phyloP scores from a whole-genome alignment of 345 rosid genomes.

The Viola odorata region DNA sequence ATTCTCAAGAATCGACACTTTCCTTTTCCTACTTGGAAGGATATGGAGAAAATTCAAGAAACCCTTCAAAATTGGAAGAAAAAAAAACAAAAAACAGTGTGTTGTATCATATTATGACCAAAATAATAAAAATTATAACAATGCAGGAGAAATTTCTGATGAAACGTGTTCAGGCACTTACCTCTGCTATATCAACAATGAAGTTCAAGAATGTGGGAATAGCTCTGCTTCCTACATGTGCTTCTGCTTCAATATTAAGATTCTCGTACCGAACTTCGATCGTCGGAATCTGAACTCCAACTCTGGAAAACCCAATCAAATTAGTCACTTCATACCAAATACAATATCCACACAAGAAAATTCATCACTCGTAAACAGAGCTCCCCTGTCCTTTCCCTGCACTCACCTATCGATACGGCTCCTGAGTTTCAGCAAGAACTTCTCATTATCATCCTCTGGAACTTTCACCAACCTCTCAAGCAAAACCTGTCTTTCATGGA shows the following conservation, averaged over 20 bases:
- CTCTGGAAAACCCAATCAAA: constrained; percentile 24
- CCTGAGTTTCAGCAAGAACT: constrained; percentile 19
- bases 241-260: constrained; percentile 49
- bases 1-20: constrained; percentile 53
- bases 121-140: too few relatives aligned
- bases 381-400: too few relatives aligned
- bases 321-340: not conserved
- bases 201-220: constrained; percentile 57
- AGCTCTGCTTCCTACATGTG: constrained; percentile 60
- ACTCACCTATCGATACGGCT: constrained; percentile 20
- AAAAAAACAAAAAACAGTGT: too few relatives aligned
- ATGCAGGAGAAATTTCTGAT: not conserved
- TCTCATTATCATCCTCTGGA: constrained; percentile 23
- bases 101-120: too few relatives aligned
- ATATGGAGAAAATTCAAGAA: constrained; percentile 30
- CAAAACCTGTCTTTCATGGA: constrained; percentile 16
- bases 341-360: not conserved
- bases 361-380: not conserved
- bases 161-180: constrained; percentile 11
- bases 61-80: constrained; percentile 10
- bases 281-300: constrained; percentile 44
- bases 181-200: constrained; percentile 43
- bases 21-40: constrained; percentile 44
- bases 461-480: constrained; percentile 15
- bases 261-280: constrained; percentile 50